Percentiles rank a stretch among this genome's conserved stretches.
Evolutionary conservation across 2,329 filamentous ascomycete species (phyloP).

Genomic region (Curvularia sp.): DNA sequence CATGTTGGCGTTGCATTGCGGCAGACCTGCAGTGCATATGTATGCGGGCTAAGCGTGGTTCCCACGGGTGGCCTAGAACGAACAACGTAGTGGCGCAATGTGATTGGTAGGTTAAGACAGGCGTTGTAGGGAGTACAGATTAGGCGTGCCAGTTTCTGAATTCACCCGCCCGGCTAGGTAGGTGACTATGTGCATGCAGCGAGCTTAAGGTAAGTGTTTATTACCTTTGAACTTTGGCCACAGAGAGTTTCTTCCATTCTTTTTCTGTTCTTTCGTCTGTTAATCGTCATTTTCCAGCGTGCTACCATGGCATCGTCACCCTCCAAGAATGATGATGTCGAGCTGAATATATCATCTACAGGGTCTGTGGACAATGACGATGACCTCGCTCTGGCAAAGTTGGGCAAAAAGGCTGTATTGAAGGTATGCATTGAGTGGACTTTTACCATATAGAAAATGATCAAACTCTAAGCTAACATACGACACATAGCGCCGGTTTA

Average conservation of each 20-base stretch:
- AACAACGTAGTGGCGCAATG: conserved; percentile 7
- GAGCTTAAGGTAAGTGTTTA: conserved; percentile 9
- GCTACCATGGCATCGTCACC: conserved; percentile 19
- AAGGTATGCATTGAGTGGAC: conserved; percentile 20
- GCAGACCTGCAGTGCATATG: conserved; percentile 1
- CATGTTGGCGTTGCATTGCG: conserved; percentile 10
- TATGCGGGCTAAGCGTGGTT: conserved; percentile 15
- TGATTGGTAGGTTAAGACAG: conserved; percentile 12
- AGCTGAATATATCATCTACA: conserved; percentile 17
- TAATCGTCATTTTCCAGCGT: background rate
- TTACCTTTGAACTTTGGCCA: conserved; percentile 6
- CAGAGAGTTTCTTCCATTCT: background rate
- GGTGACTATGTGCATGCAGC: conserved; percentile 5
- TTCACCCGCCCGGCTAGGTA: conserved; percentile 10
- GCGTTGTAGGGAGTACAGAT: background rate
- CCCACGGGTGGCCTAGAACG: conserved; percentile 20
- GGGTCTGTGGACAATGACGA: conserved; percentile 23
- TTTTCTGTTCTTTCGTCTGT: background rate
- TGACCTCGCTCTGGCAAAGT: conserved; percentile 26
- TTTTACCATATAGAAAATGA: background rate
- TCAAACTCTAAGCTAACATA: background rate
- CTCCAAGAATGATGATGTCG: conserved; percentile 21
- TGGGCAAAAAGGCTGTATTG: conserved; percentile 36
- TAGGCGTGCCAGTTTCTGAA: conserved; percentile 4
- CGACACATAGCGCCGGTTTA: conserved; percentile 33